These are phyloP conservation scores for Peziza echinospora DNA, from an alignment of 495 filamentous ascomycete species.

Conservation along the genomic window DNA sequence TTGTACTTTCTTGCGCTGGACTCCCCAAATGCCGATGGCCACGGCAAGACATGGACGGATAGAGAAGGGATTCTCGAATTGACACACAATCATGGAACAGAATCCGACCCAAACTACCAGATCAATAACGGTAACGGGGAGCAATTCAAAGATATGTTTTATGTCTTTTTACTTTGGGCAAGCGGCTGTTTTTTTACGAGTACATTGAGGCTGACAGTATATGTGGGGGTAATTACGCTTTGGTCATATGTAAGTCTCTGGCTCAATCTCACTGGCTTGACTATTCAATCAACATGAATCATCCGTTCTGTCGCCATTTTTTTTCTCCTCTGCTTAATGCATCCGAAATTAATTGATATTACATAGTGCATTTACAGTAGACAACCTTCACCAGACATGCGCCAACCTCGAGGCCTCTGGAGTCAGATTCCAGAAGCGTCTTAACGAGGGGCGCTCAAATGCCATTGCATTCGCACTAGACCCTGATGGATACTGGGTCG, in stretches of 20 bases:
- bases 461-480: conserved; percentile 83
- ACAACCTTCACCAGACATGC: conserved; percentile 80
- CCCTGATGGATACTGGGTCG: conserved; percentile 85
- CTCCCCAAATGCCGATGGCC: conserved; percentile 35
- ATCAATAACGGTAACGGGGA: conserved; percentile 78
- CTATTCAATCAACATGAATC: no score
- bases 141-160: no score
- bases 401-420: conserved; percentile 70
- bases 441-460: conserved; percentile 70
- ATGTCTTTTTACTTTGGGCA: no score
- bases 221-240: conserved; percentile 48
- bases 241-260: conserved; percentile 37
- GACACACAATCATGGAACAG: conserved; percentile 93
- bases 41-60: conserved; percentile 47
- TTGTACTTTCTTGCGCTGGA: conserved; percentile 72
- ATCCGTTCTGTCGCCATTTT: no score
- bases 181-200: no score
- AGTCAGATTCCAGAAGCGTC: conserved; percentile 83
- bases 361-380: conserved; percentile 39
- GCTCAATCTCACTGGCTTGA: no score
- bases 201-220: no score
- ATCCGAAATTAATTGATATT: background rate
- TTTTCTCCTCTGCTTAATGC: no score
- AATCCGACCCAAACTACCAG: conserved; percentile 61
- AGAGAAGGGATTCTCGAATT: conserved; percentile 81